Evolutionary conservation across 192 early-diverging fungal genomes (phyloP).

Genomic region (Coemansia sp.): DNA sequence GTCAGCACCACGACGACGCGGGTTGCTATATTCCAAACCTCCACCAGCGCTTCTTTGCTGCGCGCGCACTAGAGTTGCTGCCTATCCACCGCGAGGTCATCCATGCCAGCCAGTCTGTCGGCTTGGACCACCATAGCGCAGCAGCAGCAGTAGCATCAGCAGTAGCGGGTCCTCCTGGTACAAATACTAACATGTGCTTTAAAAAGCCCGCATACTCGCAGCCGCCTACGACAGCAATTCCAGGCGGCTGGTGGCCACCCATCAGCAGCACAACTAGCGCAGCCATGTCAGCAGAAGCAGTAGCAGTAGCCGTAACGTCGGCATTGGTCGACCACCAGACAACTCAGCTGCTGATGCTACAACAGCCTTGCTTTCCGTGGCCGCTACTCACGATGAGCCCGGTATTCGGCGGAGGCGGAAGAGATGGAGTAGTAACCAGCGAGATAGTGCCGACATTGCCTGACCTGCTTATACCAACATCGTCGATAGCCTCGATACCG

Average conservation of each 20-base stretch:
- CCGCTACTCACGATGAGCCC: background rate
- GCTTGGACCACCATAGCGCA: background rate
- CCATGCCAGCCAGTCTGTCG: background rate
- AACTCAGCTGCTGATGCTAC: too few species aligned
- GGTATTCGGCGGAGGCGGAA: background rate
- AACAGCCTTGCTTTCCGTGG: constrained; percentile 14
- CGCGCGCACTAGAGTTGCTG: constrained; percentile 18
- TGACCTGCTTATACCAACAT: background rate
- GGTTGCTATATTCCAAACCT: background rate
- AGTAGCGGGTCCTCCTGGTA: too few species aligned
- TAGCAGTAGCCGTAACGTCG: too few species aligned
- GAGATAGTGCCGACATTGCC: background rate
- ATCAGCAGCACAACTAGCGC: background rate
- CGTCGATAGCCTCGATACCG: background rate
- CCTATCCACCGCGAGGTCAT: constrained; percentile 33
- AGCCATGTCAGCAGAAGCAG: too few species aligned
- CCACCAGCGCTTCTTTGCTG: constrained; percentile 28
- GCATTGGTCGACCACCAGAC: too few species aligned
- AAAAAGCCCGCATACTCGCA: constrained; percentile 6
- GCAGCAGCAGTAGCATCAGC: background rate
- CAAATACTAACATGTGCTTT: too few species aligned
- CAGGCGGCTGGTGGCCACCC: background rate
- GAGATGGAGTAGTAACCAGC: too few species aligned
- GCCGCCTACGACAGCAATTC: too few species aligned
- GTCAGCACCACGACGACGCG: constrained; percentile 1